Percentiles rank a stretch among this genome's conserved stretches.
Conservation (phyloP, 768 basidiomycete genomes). For the Trametes cubensis region DNA sequence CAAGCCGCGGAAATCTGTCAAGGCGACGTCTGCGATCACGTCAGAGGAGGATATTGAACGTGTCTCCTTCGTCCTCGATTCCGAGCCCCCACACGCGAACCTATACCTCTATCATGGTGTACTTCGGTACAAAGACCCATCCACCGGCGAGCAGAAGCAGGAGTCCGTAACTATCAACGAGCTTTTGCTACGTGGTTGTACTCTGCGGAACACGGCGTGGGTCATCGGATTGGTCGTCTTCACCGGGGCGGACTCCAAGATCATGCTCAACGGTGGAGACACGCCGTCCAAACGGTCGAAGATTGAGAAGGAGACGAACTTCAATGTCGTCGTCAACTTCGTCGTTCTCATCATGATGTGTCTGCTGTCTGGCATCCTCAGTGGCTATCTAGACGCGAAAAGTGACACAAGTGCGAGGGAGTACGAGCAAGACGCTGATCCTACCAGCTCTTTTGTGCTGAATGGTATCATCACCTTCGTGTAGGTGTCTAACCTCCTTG, state of each 20-base stretch:
- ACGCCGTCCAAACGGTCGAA: constrained; percentile 97
- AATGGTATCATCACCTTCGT: constrained; percentile 89
- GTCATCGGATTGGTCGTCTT: constrained; percentile 92
- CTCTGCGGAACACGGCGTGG: constrained; percentile 89
- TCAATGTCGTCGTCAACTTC: constrained; percentile 97
- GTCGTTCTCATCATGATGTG: constrained; percentile 77
- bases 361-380: constrained; percentile 70
- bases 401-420: constrained; percentile 65
- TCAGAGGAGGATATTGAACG: constrained; percentile 92
- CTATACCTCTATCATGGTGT: constrained; percentile 90
- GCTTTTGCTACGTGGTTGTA: constrained; percentile 87
- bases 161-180: constrained; percentile 90
- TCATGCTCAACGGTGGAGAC: constrained; percentile 88
- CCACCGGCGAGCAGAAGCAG: constrained; percentile 53
- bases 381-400: constrained; percentile 67
- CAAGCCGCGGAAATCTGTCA: constrained; percentile 79
- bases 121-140: constrained; percentile 66
- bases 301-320: constrained; percentile 98
- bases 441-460: constrained; percentile 60
- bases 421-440: constrained; percentile 70
- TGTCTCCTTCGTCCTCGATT: constrained; percentile 85
- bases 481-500: constrained; percentile 50
- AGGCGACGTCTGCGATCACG: constrained; percentile 71
- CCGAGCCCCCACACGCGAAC: constrained; percentile 92
- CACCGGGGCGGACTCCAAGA: constrained; percentile 91